phyloP scores from a whole-genome alignment of 441 rosid species.

The Raphanus hybrid region DNA sequence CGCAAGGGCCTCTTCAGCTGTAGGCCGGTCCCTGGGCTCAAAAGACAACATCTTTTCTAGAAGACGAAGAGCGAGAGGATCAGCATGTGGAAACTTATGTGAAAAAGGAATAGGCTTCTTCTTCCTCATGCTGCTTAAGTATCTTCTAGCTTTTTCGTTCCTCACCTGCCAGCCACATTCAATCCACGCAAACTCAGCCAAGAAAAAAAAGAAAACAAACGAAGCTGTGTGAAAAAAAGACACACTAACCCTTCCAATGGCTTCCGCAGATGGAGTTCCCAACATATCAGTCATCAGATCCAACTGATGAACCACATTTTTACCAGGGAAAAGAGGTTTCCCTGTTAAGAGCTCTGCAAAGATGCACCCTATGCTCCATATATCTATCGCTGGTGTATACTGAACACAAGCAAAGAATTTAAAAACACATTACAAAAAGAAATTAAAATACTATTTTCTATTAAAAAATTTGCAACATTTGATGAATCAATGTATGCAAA shows the following conservation, averaged over 20 bases:
- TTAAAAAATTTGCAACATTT: neutral
- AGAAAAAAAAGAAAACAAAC: neutral
- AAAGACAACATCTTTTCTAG: slow-evolving; percentile 91
- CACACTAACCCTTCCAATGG: slow-evolving; percentile 82
- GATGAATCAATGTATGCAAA: slow-evolving; percentile 10
- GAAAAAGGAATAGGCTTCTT: slow-evolving; percentile 81
- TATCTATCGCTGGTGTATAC: slow-evolving; percentile 98
- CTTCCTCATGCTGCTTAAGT: slow-evolving; percentile 92
- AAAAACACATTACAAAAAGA: slow-evolving; percentile 11
- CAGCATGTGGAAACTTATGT: slow-evolving; percentile 89
- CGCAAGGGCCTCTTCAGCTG: slow-evolving; percentile 98
- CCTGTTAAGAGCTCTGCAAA: slow-evolving; percentile 95
- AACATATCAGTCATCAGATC: slow-evolving; percentile 94
- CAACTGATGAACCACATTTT: slow-evolving; percentile 94
- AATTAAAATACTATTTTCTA: neutral
- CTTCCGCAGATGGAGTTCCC: slow-evolving; percentile 95
- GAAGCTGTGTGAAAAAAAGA: slow-evolving; percentile 1
- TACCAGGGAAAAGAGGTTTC: slow-evolving; percentile 97
- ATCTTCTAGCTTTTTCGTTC: slow-evolving; percentile 95
- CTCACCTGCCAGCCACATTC: slow-evolving; percentile 68
- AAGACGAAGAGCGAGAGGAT: slow-evolving; percentile 91
- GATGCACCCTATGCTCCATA: slow-evolving; percentile 99
- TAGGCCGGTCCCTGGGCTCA: slow-evolving; percentile 92
- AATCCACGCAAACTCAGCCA: slow-evolving; percentile 22
- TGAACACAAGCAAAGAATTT: slow-evolving; percentile 40